phyloP scores from a whole-genome alignment of 352 stramenopile species.

The Globisporangium paddicum region DNA sequence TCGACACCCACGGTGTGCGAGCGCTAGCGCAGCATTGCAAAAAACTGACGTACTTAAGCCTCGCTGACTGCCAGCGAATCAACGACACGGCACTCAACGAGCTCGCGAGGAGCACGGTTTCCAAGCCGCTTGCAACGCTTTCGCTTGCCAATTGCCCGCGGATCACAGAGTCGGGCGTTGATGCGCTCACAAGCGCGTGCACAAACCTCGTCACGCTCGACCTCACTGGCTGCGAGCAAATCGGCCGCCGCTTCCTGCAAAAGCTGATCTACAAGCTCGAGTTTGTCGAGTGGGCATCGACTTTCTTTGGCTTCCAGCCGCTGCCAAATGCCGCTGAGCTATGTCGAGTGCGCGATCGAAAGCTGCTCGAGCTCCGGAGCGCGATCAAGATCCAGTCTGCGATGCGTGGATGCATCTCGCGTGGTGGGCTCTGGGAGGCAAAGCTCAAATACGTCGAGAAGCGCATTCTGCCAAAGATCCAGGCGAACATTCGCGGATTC shows the following conservation, averaged over 20 bases:
- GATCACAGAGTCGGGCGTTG: slow-evolving; percentile 72
- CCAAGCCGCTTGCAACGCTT: slow-evolving; percentile 31
- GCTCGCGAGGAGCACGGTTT: slow-evolving; percentile 21
- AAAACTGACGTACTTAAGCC: slow-evolving; percentile 57
- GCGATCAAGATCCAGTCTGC: slow-evolving; percentile 75
- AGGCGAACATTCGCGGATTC: slow-evolving; percentile 79
- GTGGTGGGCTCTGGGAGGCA: slow-evolving; percentile 65
- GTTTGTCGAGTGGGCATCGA: slow-evolving; percentile 80
- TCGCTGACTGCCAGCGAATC: slow-evolving; percentile 75
- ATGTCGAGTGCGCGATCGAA: slow-evolving; percentile 51
- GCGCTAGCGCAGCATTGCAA: slow-evolving; percentile 53
- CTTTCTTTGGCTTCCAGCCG: slow-evolving; percentile 84
- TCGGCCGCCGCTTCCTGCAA: slow-evolving; percentile 74
- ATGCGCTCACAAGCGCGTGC: slow-evolving; percentile 48
- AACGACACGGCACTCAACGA: slow-evolving; percentile 58
- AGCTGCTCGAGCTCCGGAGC: slow-evolving; percentile 35
- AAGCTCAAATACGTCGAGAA: slow-evolving; percentile 67
- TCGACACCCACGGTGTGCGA: slow-evolving; percentile 55
- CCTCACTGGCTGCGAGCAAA: slow-evolving; percentile 66
- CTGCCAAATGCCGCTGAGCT: slow-evolving; percentile 78
- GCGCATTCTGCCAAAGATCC: slow-evolving; percentile 62
- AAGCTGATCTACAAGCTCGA: slow-evolving; percentile 60
- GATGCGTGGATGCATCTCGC: slow-evolving; percentile 73
- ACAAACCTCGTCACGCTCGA: slow-evolving; percentile 84
- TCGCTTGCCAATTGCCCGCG: slow-evolving; percentile 60